A percentile compares a stretch with the other conserved stretches of the same genome.
These are phyloP conservation scores for Melaleuca quinquenervia DNA, from an alignment of 345 rosid species.

Conservation along the genomic window DNA sequence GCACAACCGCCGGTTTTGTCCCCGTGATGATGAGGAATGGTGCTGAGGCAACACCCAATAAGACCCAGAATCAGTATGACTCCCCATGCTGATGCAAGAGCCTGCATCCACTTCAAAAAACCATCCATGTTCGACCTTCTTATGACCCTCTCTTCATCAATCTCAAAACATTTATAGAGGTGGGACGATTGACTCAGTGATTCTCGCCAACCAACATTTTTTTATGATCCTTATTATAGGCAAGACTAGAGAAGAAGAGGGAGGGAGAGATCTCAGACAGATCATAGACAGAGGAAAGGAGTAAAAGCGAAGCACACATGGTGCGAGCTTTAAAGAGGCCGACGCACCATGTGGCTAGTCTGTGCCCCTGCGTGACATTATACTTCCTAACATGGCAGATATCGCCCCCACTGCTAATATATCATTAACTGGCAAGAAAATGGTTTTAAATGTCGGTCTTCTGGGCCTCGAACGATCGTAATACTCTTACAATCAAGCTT, in stretches of 20 bases:
- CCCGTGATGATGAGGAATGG: neutral
- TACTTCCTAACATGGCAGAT: neutral
- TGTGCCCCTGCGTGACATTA: neutral
- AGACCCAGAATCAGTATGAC: neutral
- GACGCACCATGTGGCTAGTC: neutral
- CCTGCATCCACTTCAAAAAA: neutral
- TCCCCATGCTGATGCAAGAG: neutral
- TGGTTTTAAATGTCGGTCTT: neutral
- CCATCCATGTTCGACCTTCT: neutral
- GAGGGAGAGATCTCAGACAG: neutral
- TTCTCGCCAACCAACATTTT: neutral
- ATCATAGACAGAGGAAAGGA: neutral
- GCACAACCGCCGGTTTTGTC: neutral
- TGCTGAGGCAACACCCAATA: neutral
- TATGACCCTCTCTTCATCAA: neutral
- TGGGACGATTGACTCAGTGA: neutral
- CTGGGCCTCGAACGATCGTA: neutral
- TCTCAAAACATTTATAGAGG: neutral
- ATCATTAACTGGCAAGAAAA: neutral
- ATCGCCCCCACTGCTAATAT: neutral
- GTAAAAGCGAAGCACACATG: neutral
- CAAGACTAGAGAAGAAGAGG: neutral
- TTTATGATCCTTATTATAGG: neutral
- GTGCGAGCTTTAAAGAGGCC: neutral
- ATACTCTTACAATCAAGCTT: neutral